These are phyloP conservation scores for Blastobotrys raffinosifermentans DNA, from an alignment of 1,139 yeast species.

Conservation along the genomic window DNA sequence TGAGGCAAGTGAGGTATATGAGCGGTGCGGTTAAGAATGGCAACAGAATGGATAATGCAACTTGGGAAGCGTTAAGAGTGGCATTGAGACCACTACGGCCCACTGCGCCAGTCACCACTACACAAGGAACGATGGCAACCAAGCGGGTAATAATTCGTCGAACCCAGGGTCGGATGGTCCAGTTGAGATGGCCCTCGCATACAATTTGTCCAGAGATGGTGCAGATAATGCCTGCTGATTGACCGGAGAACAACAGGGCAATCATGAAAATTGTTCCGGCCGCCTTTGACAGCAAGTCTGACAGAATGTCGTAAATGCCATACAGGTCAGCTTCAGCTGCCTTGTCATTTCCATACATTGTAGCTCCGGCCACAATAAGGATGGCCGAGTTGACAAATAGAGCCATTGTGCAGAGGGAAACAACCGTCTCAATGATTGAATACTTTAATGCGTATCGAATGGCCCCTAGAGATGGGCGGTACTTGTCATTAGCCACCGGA, in stretches of 20 bases:
- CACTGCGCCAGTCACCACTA: conserved; percentile 48
- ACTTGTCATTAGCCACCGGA: conserved; percentile 33
- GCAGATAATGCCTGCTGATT: conserved; percentile 80
- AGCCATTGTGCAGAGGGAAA: conserved; percentile 70
- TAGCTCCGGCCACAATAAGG: conserved; percentile 67
- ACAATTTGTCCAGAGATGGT: conserved; percentile 86
- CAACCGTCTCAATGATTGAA: conserved; percentile 56
- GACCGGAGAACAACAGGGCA: conserved; percentile 70
- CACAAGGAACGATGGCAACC: conserved; percentile 68
- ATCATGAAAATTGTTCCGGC: conserved; percentile 76
- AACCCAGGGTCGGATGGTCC: conserved; percentile 73
- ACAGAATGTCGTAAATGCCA: conserved; percentile 57
- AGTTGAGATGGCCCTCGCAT: conserved; percentile 72
- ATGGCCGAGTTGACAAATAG: conserved; percentile 76
- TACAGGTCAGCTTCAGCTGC: conserved; percentile 71
- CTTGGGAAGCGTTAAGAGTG: conserved; percentile 72
- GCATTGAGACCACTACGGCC: conserved; percentile 60
- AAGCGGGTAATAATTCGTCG: conserved; percentile 65
- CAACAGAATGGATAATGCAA: conserved; percentile 61
- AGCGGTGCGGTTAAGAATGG: conserved; percentile 76
- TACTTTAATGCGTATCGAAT: conserved; percentile 61
- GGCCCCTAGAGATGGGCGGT: conserved; percentile 60
- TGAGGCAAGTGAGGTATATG: conserved; percentile 64
- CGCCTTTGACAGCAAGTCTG: conserved; percentile 54
- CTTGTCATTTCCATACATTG: conserved; percentile 53